phyloP scores from a whole-genome alignment of 495 filamentous ascomycete genomes.

The Tuber aestivum region DNA sequence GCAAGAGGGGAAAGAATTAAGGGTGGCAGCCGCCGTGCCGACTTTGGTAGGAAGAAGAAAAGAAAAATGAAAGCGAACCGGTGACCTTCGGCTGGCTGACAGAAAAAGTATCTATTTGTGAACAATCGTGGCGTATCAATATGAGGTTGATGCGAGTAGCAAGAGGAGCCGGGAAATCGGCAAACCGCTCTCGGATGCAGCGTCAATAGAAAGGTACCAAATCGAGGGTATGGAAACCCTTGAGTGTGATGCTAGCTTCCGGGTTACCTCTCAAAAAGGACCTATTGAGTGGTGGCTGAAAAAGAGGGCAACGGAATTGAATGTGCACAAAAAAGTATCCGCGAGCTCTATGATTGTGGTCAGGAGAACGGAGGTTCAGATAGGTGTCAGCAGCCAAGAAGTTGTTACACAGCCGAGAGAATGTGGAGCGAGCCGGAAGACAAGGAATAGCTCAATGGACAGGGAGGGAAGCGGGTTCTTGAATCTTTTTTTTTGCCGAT shows the following conservation, averaged over 20 bases:
- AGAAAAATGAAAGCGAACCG: conserved; percentile 25
- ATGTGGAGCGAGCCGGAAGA: conserved; percentile 35
- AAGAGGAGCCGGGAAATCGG: conserved; percentile 31
- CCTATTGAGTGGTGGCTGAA: neutral
- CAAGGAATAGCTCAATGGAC: conserved; percentile 37
- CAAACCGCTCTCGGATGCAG: conserved; percentile 29
- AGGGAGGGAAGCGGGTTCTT: conserved; percentile 22
- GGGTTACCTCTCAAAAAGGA: neutral
- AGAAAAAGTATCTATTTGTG: conserved; percentile 29
- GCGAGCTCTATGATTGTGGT: conserved; percentile 31
- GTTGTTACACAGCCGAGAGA: conserved; percentile 34
- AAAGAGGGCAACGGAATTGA: neutral
- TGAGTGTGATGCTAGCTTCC: neutral
- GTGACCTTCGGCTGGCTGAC: conserved; percentile 26
- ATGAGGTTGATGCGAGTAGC: conserved; percentile 27
- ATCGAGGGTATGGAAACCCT: conserved; percentile 25
- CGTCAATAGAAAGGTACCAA: conserved; percentile 37
- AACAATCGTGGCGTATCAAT: conserved; percentile 35
- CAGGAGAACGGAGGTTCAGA: conserved; percentile 37
- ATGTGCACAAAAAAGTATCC: conserved; percentile 26
- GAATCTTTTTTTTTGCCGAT: conserved; percentile 15
- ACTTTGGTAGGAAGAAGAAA: conserved; percentile 31
- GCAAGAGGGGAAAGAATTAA: conserved; percentile 13
- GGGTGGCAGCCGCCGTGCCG: conserved; percentile 11
- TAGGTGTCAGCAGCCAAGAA: conserved; percentile 34